Percentiles rank a stretch among this genome's conserved stretches.
phyloP scores from a whole-genome alignment of 1,284 basidiomycete species.

The Fistulina hepatica region DNA sequence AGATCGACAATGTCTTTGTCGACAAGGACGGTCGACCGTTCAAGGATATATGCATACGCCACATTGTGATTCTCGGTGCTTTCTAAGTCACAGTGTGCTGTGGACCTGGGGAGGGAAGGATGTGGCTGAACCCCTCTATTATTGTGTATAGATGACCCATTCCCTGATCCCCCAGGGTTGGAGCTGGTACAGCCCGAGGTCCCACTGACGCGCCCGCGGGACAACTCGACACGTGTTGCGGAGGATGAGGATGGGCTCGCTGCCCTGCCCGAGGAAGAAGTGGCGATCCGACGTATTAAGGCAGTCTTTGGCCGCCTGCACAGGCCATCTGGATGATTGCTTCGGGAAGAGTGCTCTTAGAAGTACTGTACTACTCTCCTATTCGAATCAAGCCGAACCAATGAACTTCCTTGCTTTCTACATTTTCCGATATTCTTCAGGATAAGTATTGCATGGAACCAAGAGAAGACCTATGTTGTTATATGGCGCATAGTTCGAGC shows the following conservation, averaged over 20 bases:
- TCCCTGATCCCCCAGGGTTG: slow-evolving; percentile 64
- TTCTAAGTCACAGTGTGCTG: slow-evolving; percentile 18
- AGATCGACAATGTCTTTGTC: slow-evolving; percentile 83
- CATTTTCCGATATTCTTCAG: no score
- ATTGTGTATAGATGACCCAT: slow-evolving; percentile 73
- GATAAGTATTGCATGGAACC: no score
- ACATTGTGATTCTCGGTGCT: slow-evolving; percentile 84
- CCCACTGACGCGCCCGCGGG: slow-evolving; percentile 72
- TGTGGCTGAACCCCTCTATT: slow-evolving; percentile 6
- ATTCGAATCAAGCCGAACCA: no score
- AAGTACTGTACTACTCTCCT: no score
- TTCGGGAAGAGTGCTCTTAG: no score
- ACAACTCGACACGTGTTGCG: slow-evolving; percentile 77
- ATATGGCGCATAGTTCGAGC: no score
- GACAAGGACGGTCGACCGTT: slow-evolving; percentile 85
- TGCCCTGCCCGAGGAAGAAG: slow-evolving; percentile 71
- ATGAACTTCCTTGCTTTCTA: no score
- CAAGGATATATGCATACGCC: slow-evolving; percentile 88
- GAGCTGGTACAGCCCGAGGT: slow-evolving; percentile 60
- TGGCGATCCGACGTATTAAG: no score
- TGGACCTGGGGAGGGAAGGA: not conserved
- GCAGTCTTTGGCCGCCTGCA: no score
- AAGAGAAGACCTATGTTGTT: no score
- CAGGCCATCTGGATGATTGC: no score
- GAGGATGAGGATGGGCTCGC: slow-evolving; percentile 84